Conservation (phyloP, 139 green algal genomes). For the Tetraselmis chui region DNA sequence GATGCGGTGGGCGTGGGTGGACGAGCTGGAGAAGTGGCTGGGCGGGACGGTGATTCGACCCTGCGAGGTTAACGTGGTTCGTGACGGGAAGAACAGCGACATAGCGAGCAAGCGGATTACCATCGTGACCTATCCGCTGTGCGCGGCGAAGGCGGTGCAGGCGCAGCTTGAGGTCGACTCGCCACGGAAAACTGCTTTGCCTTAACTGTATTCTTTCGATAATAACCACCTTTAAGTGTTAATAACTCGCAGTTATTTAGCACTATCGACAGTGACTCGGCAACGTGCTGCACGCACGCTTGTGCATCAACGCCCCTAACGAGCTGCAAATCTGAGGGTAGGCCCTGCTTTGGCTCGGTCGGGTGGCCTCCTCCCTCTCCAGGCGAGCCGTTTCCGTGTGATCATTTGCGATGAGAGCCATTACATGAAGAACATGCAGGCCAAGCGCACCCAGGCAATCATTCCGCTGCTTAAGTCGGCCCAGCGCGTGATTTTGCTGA, state of each 20-base stretch:
- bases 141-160: neutral
- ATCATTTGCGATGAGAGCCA: slow-evolving; percentile 44
- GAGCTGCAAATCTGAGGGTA: too few relatives aligned
- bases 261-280: too few relatives aligned
- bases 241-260: too few relatives aligned
- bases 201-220: too few relatives aligned
- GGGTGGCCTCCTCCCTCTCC: too few relatives aligned
- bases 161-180: neutral
- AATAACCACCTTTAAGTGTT: too few relatives aligned
- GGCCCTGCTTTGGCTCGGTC: too few relatives aligned
- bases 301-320: too few relatives aligned
- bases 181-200: too few relatives aligned
- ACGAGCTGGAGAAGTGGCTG: slow-evolving; percentile 93
- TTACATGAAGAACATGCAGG: slow-evolving; percentile 39
- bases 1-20: slow-evolving; percentile 85
- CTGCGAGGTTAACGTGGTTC: slow-evolving; percentile 10
- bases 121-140: slow-evolving; percentile 5
- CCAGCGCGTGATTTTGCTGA: slow-evolving; percentile 37
- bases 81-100: slow-evolving; percentile 13
- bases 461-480: slow-evolving; percentile 24
- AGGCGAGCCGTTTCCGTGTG: slow-evolving; percentile 15
- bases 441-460: slow-evolving; percentile 29
- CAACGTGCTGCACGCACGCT: too few relatives aligned
- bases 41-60: neutral
- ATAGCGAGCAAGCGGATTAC: slow-evolving; percentile 1